Percentiles rank a stretch among this genome's conserved stretches.
phyloP scores from a whole-genome alignment of 257 asterid species.

The Ehretia macrophylla region DNA sequence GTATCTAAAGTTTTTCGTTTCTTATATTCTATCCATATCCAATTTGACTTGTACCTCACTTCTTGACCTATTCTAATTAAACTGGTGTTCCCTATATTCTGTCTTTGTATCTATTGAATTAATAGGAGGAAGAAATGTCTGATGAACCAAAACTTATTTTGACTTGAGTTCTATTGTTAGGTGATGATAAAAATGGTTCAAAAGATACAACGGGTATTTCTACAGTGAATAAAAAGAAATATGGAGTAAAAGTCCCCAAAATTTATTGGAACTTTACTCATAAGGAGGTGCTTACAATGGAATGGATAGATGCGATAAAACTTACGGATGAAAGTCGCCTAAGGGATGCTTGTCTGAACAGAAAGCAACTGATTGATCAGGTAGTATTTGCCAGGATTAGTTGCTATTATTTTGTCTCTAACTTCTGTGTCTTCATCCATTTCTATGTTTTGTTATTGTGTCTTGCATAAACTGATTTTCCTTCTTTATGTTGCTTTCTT shows the following conservation, averaged over 20 bases:
- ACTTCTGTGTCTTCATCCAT: not conserved
- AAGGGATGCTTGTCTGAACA: conserved; percentile 62
- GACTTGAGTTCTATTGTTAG: conserved; percentile 26
- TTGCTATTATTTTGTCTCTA: not conserved
- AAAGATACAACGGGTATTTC: conserved; percentile 21
- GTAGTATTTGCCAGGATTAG: conserved; percentile 20
- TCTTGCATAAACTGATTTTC: not conserved
- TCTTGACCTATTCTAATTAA: too few relatives aligned
- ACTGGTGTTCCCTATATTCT: too few relatives aligned
- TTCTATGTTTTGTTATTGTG: not conserved
- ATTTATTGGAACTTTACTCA: conserved; percentile 90
- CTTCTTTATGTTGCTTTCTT: not conserved
- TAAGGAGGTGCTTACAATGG: conserved; percentile 92
- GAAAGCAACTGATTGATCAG: conserved; percentile 78
- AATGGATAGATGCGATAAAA: conserved; percentile 95
- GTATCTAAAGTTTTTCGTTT: too few relatives aligned
- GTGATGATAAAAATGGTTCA: conserved; percentile 28
- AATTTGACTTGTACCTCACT: too few relatives aligned
- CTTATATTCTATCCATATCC: too few relatives aligned
- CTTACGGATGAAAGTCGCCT: conserved; percentile 74
- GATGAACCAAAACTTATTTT: not conserved
- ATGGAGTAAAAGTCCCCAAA: conserved; percentile 75
- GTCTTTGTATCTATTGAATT: too few relatives aligned
- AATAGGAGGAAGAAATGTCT: not conserved
- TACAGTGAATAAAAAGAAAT: conserved; percentile 27